Conservation (phyloP, 345 rosid genomes). For the Camelina neglecta region DNA sequence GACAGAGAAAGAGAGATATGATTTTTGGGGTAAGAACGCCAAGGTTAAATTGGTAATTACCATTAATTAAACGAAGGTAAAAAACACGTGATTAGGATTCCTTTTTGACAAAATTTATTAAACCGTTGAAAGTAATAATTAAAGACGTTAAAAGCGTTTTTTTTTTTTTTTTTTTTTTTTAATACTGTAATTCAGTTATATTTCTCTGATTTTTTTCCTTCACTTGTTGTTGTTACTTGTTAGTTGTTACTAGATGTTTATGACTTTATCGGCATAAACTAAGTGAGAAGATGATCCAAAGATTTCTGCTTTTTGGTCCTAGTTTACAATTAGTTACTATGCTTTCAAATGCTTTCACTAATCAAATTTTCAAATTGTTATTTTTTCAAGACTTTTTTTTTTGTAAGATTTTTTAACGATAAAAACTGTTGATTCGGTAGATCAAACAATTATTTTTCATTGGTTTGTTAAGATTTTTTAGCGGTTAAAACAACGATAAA, state of each 20-base stretch:
- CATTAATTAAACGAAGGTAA: neutral
- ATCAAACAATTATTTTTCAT: neutral
- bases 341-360: neutral
- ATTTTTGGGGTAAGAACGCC: conserved; percentile 12
- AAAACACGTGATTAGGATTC: conserved; percentile 4
- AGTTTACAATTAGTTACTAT: neutral
- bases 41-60: conserved; percentile 32
- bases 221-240: too few species aligned
- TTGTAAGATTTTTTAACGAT: neutral
- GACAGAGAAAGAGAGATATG: conserved; percentile 9
- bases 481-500: too few species aligned
- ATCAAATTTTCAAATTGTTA: neutral
- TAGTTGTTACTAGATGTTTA: too few species aligned
- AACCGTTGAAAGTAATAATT: too few species aligned
- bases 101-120: neutral
- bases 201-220: too few species aligned
- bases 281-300: too few species aligned
- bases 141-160: too few species aligned
- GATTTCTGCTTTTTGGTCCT: neutral
- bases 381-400: neutral
- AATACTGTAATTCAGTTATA: too few species aligned
- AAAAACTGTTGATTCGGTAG: neutral
- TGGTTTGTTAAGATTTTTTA: neutral
- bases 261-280: too few species aligned
- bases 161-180: too few species aligned